These are phyloP conservation scores for Kewa caespitosa DNA, from an alignment of 179 eudicot genomes.

Conservation along the genomic window DNA sequence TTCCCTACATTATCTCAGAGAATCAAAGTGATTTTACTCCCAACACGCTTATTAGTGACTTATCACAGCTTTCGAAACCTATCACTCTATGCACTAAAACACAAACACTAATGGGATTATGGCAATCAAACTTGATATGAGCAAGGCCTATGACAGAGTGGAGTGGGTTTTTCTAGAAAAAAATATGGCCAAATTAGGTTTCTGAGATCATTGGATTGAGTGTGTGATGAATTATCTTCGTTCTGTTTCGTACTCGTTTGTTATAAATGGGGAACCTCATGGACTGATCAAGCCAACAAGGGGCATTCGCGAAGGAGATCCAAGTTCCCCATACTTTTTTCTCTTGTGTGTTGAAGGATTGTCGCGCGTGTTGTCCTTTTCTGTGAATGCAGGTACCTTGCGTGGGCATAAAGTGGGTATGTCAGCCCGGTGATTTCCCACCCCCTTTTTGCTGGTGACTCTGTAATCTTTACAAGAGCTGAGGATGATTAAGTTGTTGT, in stretches of 20 bases:
- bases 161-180: no score
- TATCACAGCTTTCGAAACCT: not conserved
- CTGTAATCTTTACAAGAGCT: not conserved
- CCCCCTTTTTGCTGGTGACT: not conserved
- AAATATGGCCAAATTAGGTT: no score
- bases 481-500: not conserved
- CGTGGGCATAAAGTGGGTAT: not conserved
- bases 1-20: not conserved
- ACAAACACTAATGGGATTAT: not conserved
- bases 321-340: not conserved
- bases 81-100: not conserved
- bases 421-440: not conserved
- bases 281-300: not conserved
- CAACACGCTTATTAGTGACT: not conserved
- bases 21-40: not conserved
- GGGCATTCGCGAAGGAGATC: not conserved
- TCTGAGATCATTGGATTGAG: no score
- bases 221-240: no score
- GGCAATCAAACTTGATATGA: no score
- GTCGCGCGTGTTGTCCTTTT: not conserved
- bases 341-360: not conserved
- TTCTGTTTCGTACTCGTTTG: no score
- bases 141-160: no score
- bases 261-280: not conserved
- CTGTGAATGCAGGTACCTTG: not conserved